Evolutionary conservation across 2,329 filamentous ascomycete species (phyloP).

Genomic region (Claviceps sp.): DNA sequence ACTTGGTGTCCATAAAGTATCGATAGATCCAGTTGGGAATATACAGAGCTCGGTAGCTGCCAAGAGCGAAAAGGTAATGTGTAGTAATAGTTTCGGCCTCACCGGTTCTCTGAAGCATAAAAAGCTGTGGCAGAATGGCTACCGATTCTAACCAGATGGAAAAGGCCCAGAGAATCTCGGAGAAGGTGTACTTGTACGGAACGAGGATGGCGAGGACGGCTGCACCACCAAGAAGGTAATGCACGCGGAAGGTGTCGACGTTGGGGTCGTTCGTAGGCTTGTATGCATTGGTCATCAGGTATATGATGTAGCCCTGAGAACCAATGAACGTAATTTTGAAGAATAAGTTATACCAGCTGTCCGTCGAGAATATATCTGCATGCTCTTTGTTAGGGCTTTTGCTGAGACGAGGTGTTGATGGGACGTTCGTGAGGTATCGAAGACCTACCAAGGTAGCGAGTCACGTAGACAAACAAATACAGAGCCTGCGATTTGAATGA

Average conservation of each 20-base stretch:
- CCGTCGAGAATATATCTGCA: slow-evolving; percentile 72
- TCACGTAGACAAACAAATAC: slow-evolving; percentile 87
- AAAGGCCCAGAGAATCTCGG: slow-evolving; percentile 93
- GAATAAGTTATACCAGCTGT: slow-evolving; percentile 78
- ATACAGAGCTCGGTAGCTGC: slow-evolving; percentile 82
- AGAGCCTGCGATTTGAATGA: slow-evolving; percentile 98
- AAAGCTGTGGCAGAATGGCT: slow-evolving; percentile 91
- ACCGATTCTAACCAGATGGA: slow-evolving; percentile 97
- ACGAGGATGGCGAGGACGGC: slow-evolving; percentile 68
- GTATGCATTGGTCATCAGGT: slow-evolving; percentile 95
- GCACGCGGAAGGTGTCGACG: slow-evolving; percentile 91
- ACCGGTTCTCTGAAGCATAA: slow-evolving; percentile 94
- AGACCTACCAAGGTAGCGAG: slow-evolving; percentile 69
- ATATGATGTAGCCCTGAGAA: slow-evolving; percentile 85
- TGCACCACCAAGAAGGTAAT: slow-evolving; percentile 79
- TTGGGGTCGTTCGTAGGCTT: slow-evolving; percentile 96
- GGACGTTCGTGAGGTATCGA: not conserved
- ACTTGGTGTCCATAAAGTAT: slow-evolving; percentile 60
- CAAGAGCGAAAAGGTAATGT: slow-evolving; percentile 91
- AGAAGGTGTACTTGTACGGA: slow-evolving; percentile 69
- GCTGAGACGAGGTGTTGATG: not conserved
- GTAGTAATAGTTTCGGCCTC: slow-evolving; percentile 99
- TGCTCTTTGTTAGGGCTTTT: slow-evolving; percentile 1
- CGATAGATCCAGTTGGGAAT: slow-evolving; percentile 98
- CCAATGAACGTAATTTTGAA: slow-evolving; percentile 95